Evolutionary conservation across 108 stramenopile species (phyloP).

Genomic region (Nitzschia putrida): DNA sequence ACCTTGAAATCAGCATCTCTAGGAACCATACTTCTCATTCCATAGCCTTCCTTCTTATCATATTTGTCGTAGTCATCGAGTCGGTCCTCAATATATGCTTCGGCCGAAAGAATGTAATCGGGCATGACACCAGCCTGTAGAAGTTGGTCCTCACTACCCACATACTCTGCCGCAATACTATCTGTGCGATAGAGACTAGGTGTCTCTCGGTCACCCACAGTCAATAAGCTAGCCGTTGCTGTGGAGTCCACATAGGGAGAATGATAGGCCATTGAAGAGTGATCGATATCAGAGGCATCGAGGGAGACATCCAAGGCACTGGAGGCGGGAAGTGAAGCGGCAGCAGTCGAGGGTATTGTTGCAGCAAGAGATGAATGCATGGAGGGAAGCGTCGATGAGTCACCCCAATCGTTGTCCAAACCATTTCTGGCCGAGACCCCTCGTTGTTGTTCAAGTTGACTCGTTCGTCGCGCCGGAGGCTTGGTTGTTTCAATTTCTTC

Average conservation of each 20-base stretch:
- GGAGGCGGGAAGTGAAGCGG: background rate
- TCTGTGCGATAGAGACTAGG: constrained; percentile 17
- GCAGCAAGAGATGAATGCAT: background rate
- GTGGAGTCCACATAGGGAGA: background rate
- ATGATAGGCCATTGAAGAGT: background rate
- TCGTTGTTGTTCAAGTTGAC: background rate
- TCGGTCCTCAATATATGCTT: constrained; percentile 47
- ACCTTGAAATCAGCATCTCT: constrained; percentile 54
- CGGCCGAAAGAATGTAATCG: constrained; percentile 23
- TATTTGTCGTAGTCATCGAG: constrained; percentile 40
- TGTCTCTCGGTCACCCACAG: background rate
- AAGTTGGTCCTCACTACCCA: constrained; percentile 43
- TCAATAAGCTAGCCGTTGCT: constrained; percentile 3
- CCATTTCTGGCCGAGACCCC: background rate
- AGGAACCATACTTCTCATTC: constrained; percentile 35
- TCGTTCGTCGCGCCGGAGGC: background rate
- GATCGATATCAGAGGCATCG: background rate
- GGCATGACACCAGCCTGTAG: constrained; percentile 27
- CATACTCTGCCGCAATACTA: constrained; percentile 36
- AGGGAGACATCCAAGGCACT: background rate
- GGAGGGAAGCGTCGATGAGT: background rate
- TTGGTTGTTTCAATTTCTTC: background rate
- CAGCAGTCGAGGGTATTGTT: background rate
- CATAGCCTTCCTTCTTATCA: constrained; percentile 33
- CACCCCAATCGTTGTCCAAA: background rate